phyloP scores from a whole-genome alignment of 495 filamentous ascomycete genomes.

The Penicillium riverlandense region DNA sequence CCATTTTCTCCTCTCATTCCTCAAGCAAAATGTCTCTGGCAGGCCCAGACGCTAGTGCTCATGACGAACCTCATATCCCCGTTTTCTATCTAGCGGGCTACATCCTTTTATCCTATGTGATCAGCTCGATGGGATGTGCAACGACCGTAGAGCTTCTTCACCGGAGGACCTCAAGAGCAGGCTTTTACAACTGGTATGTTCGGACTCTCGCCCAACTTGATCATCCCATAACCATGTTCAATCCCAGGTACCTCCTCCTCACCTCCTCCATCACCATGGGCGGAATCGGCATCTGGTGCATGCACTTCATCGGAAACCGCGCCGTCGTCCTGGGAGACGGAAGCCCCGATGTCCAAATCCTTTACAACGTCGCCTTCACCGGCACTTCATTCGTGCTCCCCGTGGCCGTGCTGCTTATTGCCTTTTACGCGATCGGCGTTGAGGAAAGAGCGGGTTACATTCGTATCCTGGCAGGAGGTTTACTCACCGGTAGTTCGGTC shows the following conservation, averaged over 20 bases:
- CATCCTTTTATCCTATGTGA: conserved; percentile 67
- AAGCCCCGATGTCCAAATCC: conserved; percentile 54
- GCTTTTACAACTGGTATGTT: conserved; percentile 61
- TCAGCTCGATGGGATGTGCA: conserved; percentile 68
- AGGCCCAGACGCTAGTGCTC: not conserved
- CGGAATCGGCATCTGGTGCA: conserved; percentile 74
- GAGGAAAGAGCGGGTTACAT: conserved; percentile 48
- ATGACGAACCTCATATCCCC: conserved; percentile 1
- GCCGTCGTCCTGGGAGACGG: conserved; percentile 65
- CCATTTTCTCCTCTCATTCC: not conserved
- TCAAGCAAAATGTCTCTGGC: conserved; percentile 15
- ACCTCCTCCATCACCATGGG: conserved; percentile 73
- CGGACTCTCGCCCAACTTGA: not conserved
- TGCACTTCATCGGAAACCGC: conserved; percentile 82
- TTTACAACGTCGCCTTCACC: conserved; percentile 67
- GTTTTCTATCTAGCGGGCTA: conserved; percentile 52
- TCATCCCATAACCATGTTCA: not conserved
- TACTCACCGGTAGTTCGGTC: conserved; percentile 63
- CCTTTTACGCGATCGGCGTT: conserved; percentile 59
- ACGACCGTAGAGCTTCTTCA: conserved; percentile 81
- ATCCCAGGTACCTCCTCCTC: conserved; percentile 57
- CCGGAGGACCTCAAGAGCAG: conserved; percentile 58
- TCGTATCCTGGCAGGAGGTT: conserved; percentile 54
- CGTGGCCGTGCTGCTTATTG: conserved; percentile 61
- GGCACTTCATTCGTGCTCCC: conserved; percentile 76